Conservation (phyloP, 139 green algal genomes). For the Tetradesmus lagerheimii region DNA sequence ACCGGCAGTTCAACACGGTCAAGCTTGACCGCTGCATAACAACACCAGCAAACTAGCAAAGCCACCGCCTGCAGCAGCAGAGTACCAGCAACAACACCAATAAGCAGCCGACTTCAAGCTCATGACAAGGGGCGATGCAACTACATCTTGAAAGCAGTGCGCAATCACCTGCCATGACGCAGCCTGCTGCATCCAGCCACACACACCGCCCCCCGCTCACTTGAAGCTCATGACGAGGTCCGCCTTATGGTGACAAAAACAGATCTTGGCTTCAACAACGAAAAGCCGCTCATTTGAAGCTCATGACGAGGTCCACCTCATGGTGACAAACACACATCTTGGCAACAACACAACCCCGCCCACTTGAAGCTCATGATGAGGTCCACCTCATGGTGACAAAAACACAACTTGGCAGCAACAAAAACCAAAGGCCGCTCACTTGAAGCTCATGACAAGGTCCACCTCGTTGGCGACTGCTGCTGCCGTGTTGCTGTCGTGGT, state of each 20-base stretch:
- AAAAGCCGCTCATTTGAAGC: too few species aligned
- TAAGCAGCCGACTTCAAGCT: too few species aligned
- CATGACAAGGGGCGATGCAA: too few species aligned
- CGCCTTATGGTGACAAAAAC: slow-evolving; percentile 2
- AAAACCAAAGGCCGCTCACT: background rate
- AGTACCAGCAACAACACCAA: background rate
- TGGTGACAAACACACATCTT: too few species aligned
- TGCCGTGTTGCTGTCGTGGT: slow-evolving; percentile 24
- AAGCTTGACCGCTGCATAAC: too few species aligned
- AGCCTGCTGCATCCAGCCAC: background rate
- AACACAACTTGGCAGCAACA: too few species aligned
- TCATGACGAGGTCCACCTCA: too few species aligned
- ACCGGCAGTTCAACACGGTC: too few species aligned
- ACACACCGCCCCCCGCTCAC: background rate
- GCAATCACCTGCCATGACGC: too few species aligned
- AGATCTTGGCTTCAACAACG: too few species aligned
- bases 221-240: slow-evolving; percentile 41
- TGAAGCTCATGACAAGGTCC: slow-evolving; percentile 41
- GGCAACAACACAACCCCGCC: background rate
- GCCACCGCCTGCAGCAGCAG: background rate
- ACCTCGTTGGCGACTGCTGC: slow-evolving; percentile 37
- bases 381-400: slow-evolving; percentile 18
- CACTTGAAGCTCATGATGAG: slow-evolving; percentile 42
- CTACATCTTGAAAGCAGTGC: too few species aligned
- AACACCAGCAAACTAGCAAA: too few species aligned